Base-by-base conservation (phyloP, 2,329 filamentous ascomycete genomes). In the Alternaria burnsii region DNA sequence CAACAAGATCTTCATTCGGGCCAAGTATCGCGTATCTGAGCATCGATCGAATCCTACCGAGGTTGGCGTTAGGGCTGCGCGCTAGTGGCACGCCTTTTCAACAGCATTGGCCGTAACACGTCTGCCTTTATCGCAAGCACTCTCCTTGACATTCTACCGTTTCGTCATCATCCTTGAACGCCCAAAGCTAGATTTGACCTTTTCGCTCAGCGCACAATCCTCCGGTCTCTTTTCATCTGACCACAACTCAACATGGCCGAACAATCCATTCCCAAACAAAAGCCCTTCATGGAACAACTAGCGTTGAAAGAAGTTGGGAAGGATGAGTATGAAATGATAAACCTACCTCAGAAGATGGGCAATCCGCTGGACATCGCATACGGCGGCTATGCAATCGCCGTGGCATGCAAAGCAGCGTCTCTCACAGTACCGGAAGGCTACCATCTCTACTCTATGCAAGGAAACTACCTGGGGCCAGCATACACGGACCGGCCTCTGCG, bases 381-480 rank as follows among this genome's bases (percentile, higher is more conserved):
- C 59, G 82, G 83, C 32, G 82, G 83, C 1, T 84, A 78, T 61
- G 74, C 82, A 2, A 67, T 82, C 2, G 78, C 69, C 4, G 61
- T 80, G 3, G 83, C 81, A 1, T 74, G 79, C 10, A 78, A 79
- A 62, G 79, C 82, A 0, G 83, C 83, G 0, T 78, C 65, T 44
- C 68, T 73, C 3, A 80, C 80, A 1, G 78, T 82, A 0, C 72
- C 78, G 0, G 11, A 67, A 0, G 67, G 63, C 2, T 80, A 82
- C 67, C 73, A 78, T 3, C 71, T 85, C 4, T 85, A 85, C 66
- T 83, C 82, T 0, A 66, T 82, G 0, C 64, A 81, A 0, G 84
- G 84, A 0, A 77, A 83, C 57, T 86, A 80, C 50, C 78, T 83
- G 1, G 82, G 83, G 2, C 83, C 84, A 2, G 79, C 82, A 3